Base-by-base conservation (phyloP, 2,329 filamentous ascomycete genomes). In the Penicillium fuscoglaucum region DNA sequence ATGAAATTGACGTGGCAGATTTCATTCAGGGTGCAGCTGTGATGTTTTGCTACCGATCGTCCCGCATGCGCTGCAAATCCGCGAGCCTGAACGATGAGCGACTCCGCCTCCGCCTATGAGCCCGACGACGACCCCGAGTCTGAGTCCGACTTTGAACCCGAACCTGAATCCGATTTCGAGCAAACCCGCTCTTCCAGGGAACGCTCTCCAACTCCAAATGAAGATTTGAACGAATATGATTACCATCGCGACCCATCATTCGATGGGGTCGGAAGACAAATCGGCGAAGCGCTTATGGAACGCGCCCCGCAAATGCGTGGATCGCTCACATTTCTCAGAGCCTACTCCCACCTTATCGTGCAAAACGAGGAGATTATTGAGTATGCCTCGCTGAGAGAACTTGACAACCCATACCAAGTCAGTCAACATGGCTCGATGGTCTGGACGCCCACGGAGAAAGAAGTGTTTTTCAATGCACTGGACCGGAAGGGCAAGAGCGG, bases 391-490 rank as follows among this genome's bases (percentile, higher is more conserved):
- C 44, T 41, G 10, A 57, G 51, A 21, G 61, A 60, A 21, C 52
- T 44, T 31, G 56, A 62, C 9, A 59, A 64, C n/a, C 55, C 65
- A 2, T 81, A 57, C 48, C 58, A 72, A 48, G 51, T 76, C 37
- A 82, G 83, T 2, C 89, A 91, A 66, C 76, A 92, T 51, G 92
- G 91, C 24, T 80, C 85, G 28, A 86, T 87, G 0, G 65, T 75
- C 12, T 98, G 93, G 93, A 87, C 84, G 0, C 60, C 82, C 0
- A 66, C 77, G 1, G 93, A 97, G 69, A 96, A 96, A 70, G 78
- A 82, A 1, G 65, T 78, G 0, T 84, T 96, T 58, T 96, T 91
- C 71, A 78, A 83, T 15, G 82, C 84, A 0, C 72, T 96, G 3
- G 79, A 82, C 1, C 83, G 84, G 0, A 80, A 89, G 2, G 91